phyloP scores from a whole-genome alignment of 805 yeast species.

The Candida germanica region DNA sequence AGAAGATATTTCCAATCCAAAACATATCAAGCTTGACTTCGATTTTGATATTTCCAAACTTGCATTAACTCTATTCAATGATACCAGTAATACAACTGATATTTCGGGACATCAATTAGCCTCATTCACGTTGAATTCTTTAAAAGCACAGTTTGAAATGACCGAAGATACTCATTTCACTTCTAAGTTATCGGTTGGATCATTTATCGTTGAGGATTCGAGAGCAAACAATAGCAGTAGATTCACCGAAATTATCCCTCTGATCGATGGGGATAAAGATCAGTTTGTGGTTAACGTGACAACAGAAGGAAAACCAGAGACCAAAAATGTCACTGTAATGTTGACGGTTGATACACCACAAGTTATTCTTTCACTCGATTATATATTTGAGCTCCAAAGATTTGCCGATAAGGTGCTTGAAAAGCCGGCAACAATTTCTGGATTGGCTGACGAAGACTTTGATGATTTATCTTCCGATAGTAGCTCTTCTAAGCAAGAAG shows the following conservation, averaged over 20 bases:
- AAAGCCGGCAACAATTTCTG: conserved; percentile 15
- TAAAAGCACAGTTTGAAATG: conserved; percentile 50
- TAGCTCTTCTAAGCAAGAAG: not conserved
- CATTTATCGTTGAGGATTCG: conserved; percentile 77
- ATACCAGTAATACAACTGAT: conserved; percentile 37
- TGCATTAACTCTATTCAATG: conserved; percentile 58
- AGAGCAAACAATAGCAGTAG: conserved; percentile 60
- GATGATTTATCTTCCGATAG: conserved; percentile 4
- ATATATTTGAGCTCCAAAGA: conserved; percentile 68
- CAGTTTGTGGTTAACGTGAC: conserved; percentile 64
- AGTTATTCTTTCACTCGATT: conserved; percentile 80
- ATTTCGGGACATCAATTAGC: conserved; percentile 35
- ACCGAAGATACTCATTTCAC: conserved; percentile 52
- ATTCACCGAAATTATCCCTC: conserved; percentile 80
- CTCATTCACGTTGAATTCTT: conserved; percentile 51
- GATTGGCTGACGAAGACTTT: conserved; percentile 14
- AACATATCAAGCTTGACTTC: conserved; percentile 42
- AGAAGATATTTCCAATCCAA: conserved; percentile 17
- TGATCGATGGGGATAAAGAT: conserved; percentile 53
- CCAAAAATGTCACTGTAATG: conserved; percentile 45
- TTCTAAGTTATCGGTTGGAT: conserved; percentile 61
- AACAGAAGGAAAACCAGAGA: conserved; percentile 38
- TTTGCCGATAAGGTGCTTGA: conserved; percentile 55
- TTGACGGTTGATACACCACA: conserved; percentile 77
- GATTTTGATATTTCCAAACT: conserved; percentile 60